Base-by-base conservation (phyloP, 75 land plant species). In the Larix kaempferi region DNA sequence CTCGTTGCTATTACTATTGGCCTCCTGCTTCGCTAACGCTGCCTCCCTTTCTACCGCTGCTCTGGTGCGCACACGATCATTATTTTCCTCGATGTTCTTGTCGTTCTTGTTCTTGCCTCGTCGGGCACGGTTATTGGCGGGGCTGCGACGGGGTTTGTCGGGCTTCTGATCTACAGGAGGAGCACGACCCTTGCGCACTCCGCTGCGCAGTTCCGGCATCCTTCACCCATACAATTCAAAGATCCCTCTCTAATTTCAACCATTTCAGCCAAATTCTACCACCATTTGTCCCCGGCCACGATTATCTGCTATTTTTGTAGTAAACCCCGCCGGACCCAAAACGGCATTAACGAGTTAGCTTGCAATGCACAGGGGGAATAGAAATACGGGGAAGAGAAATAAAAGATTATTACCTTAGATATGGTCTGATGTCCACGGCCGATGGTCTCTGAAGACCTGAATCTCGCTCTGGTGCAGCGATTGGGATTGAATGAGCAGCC, bases 191-290 rank as follows among this genome's bases (percentile, higher is more conserved):
- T 88, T 83, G 82, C 93, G 94, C 82, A 62, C 90, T 83, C 93
- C 91, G 78, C 93, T 91, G 77, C 94, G 92, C 85, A 90, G 86
- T 78, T 80, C 94, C 76, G 93, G 93, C 94, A 92, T 92, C 93
- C 80, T 90, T 92, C 88, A 92, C 89, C 90, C 86, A 81, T 83
- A 81, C 76, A 87, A 74, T 75, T 69, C 33, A 69, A 69, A 69
- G 73, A 69, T 69, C 73, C 73, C 39, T 39, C 73, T 44, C 39
- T 69, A 10, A 39, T 44, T 69, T 69, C 41, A 33, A 27, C 35
- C 19, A 33, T 27, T 19, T 66, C 71, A 69, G 39, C 52, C 73
- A 69, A 35, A 69, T 41, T 69, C 73, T 22, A 69, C 73, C 73
- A 69, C 73, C 73, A 69, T 69, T 69, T 37, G 49, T 44, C 25